A percentile compares a stretch with the other conserved stretches of the same genome.
phyloP scores from a whole-genome alignment of 2,329 filamentous ascomycete species.

The Phialocephala sp. region DNA sequence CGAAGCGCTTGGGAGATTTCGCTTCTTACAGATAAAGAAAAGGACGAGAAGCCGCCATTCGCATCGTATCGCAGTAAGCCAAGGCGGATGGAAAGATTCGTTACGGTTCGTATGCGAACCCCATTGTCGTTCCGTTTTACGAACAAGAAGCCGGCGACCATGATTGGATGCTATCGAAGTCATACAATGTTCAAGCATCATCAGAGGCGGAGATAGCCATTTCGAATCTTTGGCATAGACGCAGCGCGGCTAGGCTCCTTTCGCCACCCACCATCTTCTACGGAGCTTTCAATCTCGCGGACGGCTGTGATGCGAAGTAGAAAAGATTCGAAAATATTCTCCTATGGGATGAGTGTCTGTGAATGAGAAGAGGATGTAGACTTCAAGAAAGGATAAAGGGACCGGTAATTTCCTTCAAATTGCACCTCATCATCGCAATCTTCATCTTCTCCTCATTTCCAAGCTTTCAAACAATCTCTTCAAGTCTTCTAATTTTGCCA shows the following conservation, averaged over 20 bases:
- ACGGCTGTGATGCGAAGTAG: conserved; percentile 9
- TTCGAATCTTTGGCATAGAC: conserved; percentile 5
- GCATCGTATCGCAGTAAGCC: conserved; percentile 18
- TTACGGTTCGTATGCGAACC: background rate
- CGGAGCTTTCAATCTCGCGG: background rate
- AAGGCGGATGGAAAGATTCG: background rate
- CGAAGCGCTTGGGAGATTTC: background rate
- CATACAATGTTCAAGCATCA: conserved; percentile 11
- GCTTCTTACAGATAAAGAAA: background rate
- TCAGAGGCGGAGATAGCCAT: background rate
- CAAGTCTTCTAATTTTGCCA: conserved; percentile 19
- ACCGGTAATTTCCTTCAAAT: background rate
- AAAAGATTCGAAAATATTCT: background rate
- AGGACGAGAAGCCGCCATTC: background rate
- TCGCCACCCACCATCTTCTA: conserved; percentile 1
- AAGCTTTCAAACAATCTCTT: background rate
- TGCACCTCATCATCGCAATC: conserved; percentile 15
- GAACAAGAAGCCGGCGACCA: background rate
- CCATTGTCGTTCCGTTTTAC: conserved; percentile 13
- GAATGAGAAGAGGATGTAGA: background rate
- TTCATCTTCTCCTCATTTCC: conserved; percentile 13
- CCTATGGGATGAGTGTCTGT: conserved; percentile 9
- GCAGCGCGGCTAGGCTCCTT: background rate
- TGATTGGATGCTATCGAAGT: conserved; percentile 10
- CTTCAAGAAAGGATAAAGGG: conserved; percentile 16